Percentiles rank a stretch among this genome's conserved stretches.
phyloP scores from a whole-genome alignment of 352 stramenopile species.

The Lagenidium sp. region DNA sequence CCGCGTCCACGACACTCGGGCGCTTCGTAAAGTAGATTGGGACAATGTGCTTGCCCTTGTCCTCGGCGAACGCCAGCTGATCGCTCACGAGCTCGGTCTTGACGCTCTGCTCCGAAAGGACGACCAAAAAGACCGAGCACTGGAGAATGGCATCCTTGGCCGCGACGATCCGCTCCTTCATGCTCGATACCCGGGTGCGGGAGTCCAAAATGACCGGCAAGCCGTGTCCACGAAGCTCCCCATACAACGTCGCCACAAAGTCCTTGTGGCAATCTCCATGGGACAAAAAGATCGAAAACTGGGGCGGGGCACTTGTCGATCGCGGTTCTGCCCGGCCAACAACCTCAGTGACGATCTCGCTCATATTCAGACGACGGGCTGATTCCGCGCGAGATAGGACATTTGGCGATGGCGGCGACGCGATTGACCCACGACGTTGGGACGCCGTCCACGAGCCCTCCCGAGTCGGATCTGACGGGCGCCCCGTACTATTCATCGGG shows the following conservation, averaged over 20 bases:
- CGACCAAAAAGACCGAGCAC: slow-evolving; percentile 56
- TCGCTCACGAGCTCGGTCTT: slow-evolving; percentile 78
- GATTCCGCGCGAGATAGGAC: too few relatives aligned
- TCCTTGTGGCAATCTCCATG: slow-evolving; percentile 66
- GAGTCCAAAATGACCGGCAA: slow-evolving; percentile 50
- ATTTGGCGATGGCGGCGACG: too few relatives aligned
- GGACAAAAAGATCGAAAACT: slow-evolving; percentile 54
- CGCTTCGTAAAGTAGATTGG: slow-evolving; percentile 57
- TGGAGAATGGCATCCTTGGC: slow-evolving; percentile 75
- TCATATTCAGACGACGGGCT: too few relatives aligned
- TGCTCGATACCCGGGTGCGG: slow-evolving; percentile 63
- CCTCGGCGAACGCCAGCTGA: slow-evolving; percentile 74
- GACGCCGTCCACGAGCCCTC: too few relatives aligned
- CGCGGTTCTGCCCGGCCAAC: too few relatives aligned
- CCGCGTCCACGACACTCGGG: slow-evolving; percentile 29
- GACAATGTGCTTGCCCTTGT: slow-evolving; percentile 72
- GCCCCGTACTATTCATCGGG: too few relatives aligned
- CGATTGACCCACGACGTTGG: too few relatives aligned
- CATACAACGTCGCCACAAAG: slow-evolving; percentile 53
- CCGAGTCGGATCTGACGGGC: too few relatives aligned
- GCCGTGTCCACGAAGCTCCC: slow-evolving; percentile 35
- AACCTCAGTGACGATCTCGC: too few relatives aligned
- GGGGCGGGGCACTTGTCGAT: too few relatives aligned
- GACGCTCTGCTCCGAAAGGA: slow-evolving; percentile 64
- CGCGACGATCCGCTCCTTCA: slow-evolving; percentile 61